phyloP scores from a whole-genome alignment of 2,329 filamentous ascomycete species.

The Botrytis medusae region DNA sequence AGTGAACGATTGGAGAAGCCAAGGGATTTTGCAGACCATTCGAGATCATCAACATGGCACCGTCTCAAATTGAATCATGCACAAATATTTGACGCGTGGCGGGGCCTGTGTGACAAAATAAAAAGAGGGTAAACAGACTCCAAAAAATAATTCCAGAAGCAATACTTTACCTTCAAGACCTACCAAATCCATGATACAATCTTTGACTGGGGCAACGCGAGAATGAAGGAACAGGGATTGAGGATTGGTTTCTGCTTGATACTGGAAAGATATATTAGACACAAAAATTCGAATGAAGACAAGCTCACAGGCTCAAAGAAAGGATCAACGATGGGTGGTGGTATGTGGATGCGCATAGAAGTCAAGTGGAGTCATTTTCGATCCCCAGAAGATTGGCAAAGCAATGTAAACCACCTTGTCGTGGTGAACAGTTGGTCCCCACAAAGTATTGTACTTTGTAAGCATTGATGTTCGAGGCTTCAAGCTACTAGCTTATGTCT shows the following conservation, averaged over 20 bases:
- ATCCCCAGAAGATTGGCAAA: not conserved
- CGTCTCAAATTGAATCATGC: not conserved
- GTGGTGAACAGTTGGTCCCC: not conserved
- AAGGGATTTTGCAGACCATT: not conserved
- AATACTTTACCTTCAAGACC: not conserved
- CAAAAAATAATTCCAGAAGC: not conserved
- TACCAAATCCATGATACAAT: not conserved
- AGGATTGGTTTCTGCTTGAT: not conserved
- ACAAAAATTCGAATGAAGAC: not conserved
- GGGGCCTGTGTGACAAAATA: not conserved
- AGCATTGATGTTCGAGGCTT: not conserved
- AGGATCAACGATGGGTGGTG: not conserved
- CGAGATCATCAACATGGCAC: not conserved
- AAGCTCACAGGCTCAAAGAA: not conserved
- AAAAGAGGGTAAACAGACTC: not conserved
- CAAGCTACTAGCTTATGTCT: not conserved
- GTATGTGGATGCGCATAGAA: not conserved
- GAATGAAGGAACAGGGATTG: not conserved
- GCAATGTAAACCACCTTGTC: not conserved
- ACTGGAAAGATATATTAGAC: not conserved
- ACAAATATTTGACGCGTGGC: not conserved
- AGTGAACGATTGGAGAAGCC: not conserved
- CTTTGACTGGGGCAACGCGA: not conserved
- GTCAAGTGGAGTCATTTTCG: not conserved
- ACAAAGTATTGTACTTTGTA: not conserved